Evolutionary conservation across 805 yeast genomes (phyloP).

Genomic region (Blastobotrys chiropterorum): DNA sequence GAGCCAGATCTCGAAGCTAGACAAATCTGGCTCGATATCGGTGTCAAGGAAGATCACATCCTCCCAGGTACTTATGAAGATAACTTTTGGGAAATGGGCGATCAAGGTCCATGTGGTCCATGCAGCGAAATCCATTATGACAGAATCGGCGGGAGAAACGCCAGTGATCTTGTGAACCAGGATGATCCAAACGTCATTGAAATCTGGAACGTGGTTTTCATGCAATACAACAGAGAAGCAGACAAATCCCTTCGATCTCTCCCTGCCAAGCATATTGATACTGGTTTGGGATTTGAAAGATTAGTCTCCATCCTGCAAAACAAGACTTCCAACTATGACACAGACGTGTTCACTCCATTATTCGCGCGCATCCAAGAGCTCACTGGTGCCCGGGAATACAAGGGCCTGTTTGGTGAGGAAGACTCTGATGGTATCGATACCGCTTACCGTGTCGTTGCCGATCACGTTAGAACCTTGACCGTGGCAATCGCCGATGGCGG

Average conservation of each 20-base stretch:
- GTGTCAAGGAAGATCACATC: conserved; percentile 88
- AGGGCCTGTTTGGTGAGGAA: conserved; percentile 89
- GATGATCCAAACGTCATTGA: conserved; percentile 98
- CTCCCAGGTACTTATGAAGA: conserved; percentile 86
- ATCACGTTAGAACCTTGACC: conserved; percentile 94
- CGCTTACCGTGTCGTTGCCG: conserved; percentile 96
- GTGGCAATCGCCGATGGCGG: conserved; percentile 98
- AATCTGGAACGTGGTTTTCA: conserved; percentile 96
- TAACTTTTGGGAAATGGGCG: conserved; percentile 99
- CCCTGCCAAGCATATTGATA: conserved; percentile 94
- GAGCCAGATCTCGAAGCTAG: conserved; percentile 94
- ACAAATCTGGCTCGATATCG: conserved; percentile 75
- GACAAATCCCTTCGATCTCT: conserved; percentile 71
- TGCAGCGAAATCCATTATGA: conserved; percentile 97
- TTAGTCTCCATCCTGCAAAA: conserved; percentile 90
- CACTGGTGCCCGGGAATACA: conserved; percentile 85
- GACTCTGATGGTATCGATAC: conserved; percentile 94
- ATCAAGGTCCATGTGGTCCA: conserved; percentile 99
- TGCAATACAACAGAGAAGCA: conserved; percentile 92
- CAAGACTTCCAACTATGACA: conserved; percentile 89
- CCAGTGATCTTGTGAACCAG: conserved; percentile 80
- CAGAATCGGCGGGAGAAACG: conserved; percentile 97
- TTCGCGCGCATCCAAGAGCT: conserved; percentile 83
- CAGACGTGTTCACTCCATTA: conserved; percentile 91
- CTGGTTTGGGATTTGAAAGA: conserved; percentile 99